phyloP scores from a whole-genome alignment of 345 rosid genomes.

The Hibiscus trionum region DNA sequence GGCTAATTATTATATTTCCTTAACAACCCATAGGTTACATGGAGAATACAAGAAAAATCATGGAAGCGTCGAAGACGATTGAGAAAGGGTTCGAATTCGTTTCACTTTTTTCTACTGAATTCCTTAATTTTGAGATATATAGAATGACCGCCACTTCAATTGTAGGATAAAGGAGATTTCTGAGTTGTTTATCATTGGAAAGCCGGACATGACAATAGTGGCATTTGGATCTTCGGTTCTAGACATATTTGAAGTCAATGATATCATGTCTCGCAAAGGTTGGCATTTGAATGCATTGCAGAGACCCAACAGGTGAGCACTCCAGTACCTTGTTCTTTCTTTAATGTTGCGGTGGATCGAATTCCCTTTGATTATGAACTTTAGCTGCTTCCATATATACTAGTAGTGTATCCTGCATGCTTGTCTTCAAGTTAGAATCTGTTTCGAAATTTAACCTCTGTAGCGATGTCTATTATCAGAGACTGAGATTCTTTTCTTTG shows the following conservation, averaged over 20 bases:
- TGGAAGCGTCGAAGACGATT: slow-evolving; percentile 72
- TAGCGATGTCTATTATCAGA: neutral
- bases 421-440: neutral
- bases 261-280: slow-evolving; percentile 76
- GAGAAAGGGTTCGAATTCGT: slow-evolving; percentile 48
- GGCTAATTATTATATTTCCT: slow-evolving; percentile 16
- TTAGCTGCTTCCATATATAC: neutral
- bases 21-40: slow-evolving; percentile 49
- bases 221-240: slow-evolving; percentile 68
- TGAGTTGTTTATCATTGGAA: slow-evolving; percentile 69
- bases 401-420: neutral
- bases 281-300: slow-evolving; percentile 95
- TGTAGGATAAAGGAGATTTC: slow-evolving; percentile 64
- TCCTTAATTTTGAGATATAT: neutral
- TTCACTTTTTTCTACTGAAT: neutral
- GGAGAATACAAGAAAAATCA: slow-evolving; percentile 61
- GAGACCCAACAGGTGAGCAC: slow-evolving; percentile 76
- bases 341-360: neutral
- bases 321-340: neutral
- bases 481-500: slow-evolving; percentile 2
- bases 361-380: neutral
- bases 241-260: slow-evolving; percentile 89
- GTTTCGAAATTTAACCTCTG: neutral
- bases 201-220: slow-evolving; percentile 83
- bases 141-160: neutral